Evolutionary conservation across 78 protist species (phyloP).

Genomic region (Pigoraptor vietnamica): DNA sequence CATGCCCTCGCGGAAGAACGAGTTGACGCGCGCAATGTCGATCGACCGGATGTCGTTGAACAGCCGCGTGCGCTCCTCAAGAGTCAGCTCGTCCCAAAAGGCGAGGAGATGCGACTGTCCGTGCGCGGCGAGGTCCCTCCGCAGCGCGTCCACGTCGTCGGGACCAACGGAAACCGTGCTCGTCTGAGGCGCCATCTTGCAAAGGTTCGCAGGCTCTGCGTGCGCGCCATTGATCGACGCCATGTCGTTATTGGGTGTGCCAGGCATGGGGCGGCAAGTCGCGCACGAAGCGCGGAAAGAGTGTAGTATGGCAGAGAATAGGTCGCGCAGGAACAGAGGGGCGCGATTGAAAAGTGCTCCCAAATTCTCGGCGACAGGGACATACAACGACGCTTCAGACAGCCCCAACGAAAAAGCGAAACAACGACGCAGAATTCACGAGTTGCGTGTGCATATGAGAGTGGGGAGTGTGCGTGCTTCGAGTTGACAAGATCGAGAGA

Average conservation of each 20-base stretch:
- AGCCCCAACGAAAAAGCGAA: too few relatives aligned
- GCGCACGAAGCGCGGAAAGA: too few relatives aligned
- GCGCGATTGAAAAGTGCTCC: too few relatives aligned
- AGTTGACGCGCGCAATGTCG: not conserved
- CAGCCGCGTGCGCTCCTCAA: not conserved
- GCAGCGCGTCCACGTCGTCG: not conserved
- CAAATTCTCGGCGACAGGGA: too few relatives aligned
- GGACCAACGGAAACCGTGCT: not conserved
- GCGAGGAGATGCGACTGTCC: not conserved
- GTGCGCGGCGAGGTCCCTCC: not conserved
- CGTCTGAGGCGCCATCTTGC: not conserved
- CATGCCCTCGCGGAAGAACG: not conserved
- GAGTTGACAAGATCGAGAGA: too few relatives aligned
- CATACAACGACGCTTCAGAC: too few relatives aligned
- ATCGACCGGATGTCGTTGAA: not conserved
- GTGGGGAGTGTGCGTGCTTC: too few relatives aligned
- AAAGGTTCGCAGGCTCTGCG: not conserved
- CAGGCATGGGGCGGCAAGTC: too few relatives aligned
- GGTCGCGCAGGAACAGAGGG: too few relatives aligned
- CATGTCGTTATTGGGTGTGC: not conserved
- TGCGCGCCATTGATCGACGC: not conserved
- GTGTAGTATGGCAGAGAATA: too few relatives aligned
- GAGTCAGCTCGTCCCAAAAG: not conserved
- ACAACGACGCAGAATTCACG: too few relatives aligned
- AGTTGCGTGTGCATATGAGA: too few relatives aligned